Percentiles rank a stretch among this genome's conserved stretches.
Conservation (phyloP, 495 filamentous ascomycete species). For the Lepraria neglecta region DNA sequence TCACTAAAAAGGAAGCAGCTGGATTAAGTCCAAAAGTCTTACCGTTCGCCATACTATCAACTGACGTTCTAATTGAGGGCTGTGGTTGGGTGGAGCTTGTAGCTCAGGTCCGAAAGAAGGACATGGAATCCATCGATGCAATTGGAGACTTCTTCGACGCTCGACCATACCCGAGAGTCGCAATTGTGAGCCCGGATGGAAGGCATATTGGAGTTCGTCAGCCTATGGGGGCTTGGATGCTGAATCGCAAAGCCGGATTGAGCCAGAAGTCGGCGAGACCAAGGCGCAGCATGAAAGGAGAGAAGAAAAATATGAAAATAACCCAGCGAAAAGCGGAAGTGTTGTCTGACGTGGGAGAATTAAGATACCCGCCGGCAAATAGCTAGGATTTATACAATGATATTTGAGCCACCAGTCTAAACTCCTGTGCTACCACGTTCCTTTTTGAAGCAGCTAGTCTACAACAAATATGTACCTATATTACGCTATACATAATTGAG, state of each 20-base stretch:
- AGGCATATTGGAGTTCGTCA: conserved; percentile 60
- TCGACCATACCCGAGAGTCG: conserved; percentile 57
- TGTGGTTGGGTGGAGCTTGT: conserved; percentile 89
- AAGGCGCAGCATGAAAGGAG: conserved; percentile 30
- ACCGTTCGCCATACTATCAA: conserved; percentile 69
- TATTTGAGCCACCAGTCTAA: not conserved
- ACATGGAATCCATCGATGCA: conserved; percentile 18
- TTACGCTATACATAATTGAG: too few relatives aligned
- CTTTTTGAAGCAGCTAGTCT: too few relatives aligned
- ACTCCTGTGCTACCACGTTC: too few relatives aligned
- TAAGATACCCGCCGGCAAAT: not conserved
- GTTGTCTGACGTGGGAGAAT: not conserved
- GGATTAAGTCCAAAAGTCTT: conserved; percentile 50
- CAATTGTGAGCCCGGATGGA: conserved; percentile 80
- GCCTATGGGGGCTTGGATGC: conserved; percentile 67
- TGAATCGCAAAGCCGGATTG: conserved; percentile 14
- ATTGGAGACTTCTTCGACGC: conserved; percentile 20
- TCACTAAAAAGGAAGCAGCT: conserved; percentile 47
- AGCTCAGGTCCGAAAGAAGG: conserved; percentile 63
- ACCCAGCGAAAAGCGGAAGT: not conserved
- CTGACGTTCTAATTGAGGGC: conserved; percentile 85
- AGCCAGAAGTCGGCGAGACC: conserved; percentile 17
- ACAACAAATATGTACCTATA: too few relatives aligned
- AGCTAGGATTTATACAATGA: not conserved
- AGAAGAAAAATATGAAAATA: conserved; percentile 22